Base-by-base conservation (phyloP, 2,329 filamentous ascomycete species). In the Monilinia laxa region DNA sequence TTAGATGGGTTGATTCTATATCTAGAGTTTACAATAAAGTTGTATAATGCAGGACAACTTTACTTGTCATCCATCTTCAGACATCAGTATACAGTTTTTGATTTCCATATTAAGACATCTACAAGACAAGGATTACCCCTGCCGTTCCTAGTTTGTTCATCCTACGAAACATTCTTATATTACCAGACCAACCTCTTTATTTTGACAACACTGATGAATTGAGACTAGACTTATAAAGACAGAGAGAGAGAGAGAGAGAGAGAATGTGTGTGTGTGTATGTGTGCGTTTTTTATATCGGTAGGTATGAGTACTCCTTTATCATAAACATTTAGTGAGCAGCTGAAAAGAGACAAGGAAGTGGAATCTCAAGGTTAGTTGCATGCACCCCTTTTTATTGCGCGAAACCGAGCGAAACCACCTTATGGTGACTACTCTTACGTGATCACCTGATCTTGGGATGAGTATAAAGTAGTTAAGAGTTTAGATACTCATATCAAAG, bases 171-270 rank as follows among this genome's bases (percentile, higher is more conserved):
- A 58, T 52, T 31, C 31, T 53, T 65, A 59, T 65, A 59, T 65
- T 53, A 60, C 31, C 45, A 60, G 63, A 53, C 63, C 63, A 65
- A 52, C 63, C 63, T 65, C 63, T 60, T 52, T 53, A 53, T 65
- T 60, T 65, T 35, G 38, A 65, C 35, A 35, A 59, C 63, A 23
- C 28, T 25, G 16, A 28, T 11, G n/a, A 23, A 10, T 38, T 25
- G n/a, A 20, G 7, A 9, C 16, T 4, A 54, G 6, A 18, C 14
- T 31, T 25, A 12, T 40, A 31, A 6, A 35, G 42, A 59, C 28
- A 28, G 28, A 28, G 1, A 28, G 28, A 4, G 4, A 2, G 28
- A 28, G 28, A 28, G 28, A 28, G 28, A 28, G 28, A 2, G 28
- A 28, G 28, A 28, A 7, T 7, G 31, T 35, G 31, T 35, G 0